Conservation (phyloP, 257 asterid genomes). For the Knoxia roxburghii region DNA sequence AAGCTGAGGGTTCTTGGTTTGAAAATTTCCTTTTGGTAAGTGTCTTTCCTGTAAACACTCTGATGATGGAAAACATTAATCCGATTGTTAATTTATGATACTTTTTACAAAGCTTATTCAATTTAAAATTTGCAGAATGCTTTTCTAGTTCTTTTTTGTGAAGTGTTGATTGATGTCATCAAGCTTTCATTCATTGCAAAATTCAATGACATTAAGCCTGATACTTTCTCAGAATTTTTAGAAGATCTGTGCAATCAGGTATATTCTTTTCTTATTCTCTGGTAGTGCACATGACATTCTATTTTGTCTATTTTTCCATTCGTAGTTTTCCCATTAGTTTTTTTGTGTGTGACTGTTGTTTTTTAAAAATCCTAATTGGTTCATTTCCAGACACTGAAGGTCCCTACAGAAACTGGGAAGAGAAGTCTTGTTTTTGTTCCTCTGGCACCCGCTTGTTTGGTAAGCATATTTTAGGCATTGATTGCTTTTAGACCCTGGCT, state of each 20-base stretch:
- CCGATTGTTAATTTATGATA: neutral
- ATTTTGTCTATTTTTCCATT: neutral
- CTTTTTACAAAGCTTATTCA: constrained; percentile 5
- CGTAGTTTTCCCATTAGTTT: neutral
- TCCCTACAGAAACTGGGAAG: constrained; percentile 58
- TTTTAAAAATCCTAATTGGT: constrained; percentile 3
- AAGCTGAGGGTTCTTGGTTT: constrained; percentile 98
- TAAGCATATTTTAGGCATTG: constrained; percentile 26
- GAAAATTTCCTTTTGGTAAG: constrained; percentile 74
- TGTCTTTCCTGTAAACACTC: constrained; percentile 12
- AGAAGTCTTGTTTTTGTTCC: constrained; percentile 78
- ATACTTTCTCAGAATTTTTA: constrained; percentile 81
- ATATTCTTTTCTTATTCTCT: neutral
- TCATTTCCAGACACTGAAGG: constrained; percentile 53
- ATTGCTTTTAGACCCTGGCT: neutral
- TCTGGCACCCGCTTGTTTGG: constrained; percentile 96
- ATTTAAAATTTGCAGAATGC: constrained; percentile 84
- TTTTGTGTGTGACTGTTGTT: neutral
- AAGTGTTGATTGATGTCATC: constrained; percentile 82
- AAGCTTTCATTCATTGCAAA: constrained; percentile 94
- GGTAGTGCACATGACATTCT: neutral
- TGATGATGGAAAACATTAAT: neutral
- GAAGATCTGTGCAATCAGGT: constrained; percentile 99
- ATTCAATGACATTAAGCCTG: constrained; percentile 89
- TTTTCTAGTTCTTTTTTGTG: constrained; percentile 68